Conservation (phyloP, 176 grass and related monocot genomes). For the Zoysia japonica region DNA sequence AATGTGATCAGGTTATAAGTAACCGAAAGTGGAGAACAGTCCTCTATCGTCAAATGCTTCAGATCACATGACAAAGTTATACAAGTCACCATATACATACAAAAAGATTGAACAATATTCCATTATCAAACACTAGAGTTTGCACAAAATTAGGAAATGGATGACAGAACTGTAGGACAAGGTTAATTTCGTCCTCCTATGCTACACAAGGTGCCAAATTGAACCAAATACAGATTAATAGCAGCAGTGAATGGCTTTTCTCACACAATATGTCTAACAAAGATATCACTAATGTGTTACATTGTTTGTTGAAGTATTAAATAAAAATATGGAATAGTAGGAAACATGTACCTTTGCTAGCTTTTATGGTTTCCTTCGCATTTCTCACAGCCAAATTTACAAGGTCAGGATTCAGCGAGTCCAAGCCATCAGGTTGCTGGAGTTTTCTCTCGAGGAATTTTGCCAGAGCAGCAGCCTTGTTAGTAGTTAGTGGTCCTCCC, state of each 20-base stretch:
- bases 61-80: slow-evolving; percentile 4
- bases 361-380: slow-evolving; percentile 76
- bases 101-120: background rate
- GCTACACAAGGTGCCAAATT: slow-evolving; percentile 6
- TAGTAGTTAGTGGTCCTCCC: slow-evolving; percentile 83
- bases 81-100: background rate
- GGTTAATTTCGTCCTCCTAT: slow-evolving; percentile 13
- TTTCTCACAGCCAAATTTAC: slow-evolving; percentile 78
- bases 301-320: slow-evolving; percentile 3
- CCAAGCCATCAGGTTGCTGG: slow-evolving; percentile 81
- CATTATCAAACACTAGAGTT: background rate
- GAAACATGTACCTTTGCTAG: slow-evolving; percentile 58
- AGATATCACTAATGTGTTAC: background rate
- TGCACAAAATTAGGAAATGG: background rate
- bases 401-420: slow-evolving; percentile 78
- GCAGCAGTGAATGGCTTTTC: background rate
- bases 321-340: slow-evolving; percentile 9
- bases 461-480: slow-evolving; percentile 96
- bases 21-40: background rate
- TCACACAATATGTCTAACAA: background rate
- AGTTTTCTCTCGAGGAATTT: slow-evolving; percentile 99
- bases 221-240: background rate
- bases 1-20: background rate
- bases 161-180: background rate
- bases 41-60: background rate